phyloP scores from a whole-genome alignment of 2,329 filamentous ascomycete species.

The Torrubiella hemipterigena region DNA sequence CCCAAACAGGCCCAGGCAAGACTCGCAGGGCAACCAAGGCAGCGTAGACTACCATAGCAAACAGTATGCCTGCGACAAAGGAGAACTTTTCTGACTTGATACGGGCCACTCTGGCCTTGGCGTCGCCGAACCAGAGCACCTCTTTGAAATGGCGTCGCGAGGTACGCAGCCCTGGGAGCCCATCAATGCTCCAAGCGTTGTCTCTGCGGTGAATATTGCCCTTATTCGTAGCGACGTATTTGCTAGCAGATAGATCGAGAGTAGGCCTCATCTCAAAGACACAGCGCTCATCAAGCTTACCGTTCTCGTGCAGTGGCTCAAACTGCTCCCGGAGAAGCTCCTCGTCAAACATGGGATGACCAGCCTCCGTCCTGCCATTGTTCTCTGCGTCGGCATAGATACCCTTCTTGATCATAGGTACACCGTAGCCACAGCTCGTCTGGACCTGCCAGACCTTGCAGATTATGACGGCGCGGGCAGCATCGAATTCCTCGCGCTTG shows the following conservation, averaged over 20 bases:
- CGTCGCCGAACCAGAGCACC: slow-evolving; percentile 30
- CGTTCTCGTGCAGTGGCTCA: slow-evolving; percentile 9
- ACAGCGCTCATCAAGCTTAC: slow-evolving; percentile 20
- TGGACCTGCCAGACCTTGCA: slow-evolving; percentile 53
- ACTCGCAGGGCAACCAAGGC: too few species aligned
- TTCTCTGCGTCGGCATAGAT: slow-evolving; percentile 19
- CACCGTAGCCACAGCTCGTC: slow-evolving; percentile 55
- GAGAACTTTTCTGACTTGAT: slow-evolving; percentile 18
- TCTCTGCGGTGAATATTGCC: slow-evolving; percentile 36
- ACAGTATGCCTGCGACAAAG: slow-evolving; percentile 19
- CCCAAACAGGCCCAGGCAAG: too few species aligned
- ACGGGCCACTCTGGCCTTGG: slow-evolving; percentile 12
- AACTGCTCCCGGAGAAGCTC: slow-evolving; percentile 15
- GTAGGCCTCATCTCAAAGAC: slow-evolving; percentile 44
- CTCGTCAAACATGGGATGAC: slow-evolving; percentile 9
- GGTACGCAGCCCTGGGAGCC: slow-evolving; percentile 41
- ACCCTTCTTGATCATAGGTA: slow-evolving; percentile 37
- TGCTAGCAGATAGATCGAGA: slow-evolving; percentile 37
- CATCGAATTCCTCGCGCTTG: slow-evolving; percentile 26
- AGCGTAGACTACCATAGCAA: too few species aligned
- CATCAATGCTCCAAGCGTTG: slow-evolving; percentile 46
- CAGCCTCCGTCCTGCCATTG: slow-evolving; percentile 6
- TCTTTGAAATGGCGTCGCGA: slow-evolving; percentile 39
- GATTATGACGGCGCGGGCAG: slow-evolving; percentile 47
- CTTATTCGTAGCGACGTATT: slow-evolving; percentile 34